These are phyloP conservation scores for Annulohypoxylon stygium DNA, from an alignment of 495 filamentous ascomycete species.

Conservation along the genomic window DNA sequence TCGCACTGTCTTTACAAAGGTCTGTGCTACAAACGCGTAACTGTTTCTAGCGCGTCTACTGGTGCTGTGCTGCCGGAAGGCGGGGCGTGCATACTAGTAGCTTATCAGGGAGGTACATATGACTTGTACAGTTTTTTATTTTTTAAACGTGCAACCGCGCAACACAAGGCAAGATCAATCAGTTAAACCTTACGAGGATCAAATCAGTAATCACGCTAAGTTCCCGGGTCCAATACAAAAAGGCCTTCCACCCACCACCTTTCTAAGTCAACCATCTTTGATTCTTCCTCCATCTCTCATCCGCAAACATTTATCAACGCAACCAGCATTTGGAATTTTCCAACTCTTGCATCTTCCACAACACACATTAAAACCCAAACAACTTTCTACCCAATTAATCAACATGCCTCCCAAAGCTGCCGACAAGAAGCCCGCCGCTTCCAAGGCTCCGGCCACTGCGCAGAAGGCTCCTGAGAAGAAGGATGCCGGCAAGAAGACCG, in stretches of 20 bases:
- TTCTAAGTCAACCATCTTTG: conserved; percentile 60
- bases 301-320: conserved; percentile 51
- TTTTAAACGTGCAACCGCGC: conserved; percentile 37
- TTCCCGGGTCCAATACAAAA: conserved; percentile 67
- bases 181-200: conserved; percentile 51
- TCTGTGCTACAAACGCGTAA: conserved; percentile 41
- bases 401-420: conserved; percentile 97
- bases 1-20: conserved; percentile 16
- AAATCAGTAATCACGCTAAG: conserved; percentile 64
- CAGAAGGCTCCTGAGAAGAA: conserved; percentile 90
- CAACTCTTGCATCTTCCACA: conserved; percentile 49
- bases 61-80: conserved; percentile 21
- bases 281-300: conserved; percentile 58
- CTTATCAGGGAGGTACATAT: conserved; percentile 33
- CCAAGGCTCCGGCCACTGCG: conserved; percentile 92
- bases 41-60: conserved; percentile 38
- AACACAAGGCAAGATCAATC: conserved; percentile 55
- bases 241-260: conserved; percentile 61
- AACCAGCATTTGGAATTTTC: conserved; percentile 42
- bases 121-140: conserved; percentile 26
- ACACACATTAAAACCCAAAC: conserved; percentile 45
- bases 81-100: conserved; percentile 27
- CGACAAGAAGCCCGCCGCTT: conserved; percentile 97
- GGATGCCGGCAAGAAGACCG: conserved; percentile 99
- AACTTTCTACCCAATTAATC: conserved; percentile 43